Evolutionary conservation across 2,329 filamentous ascomycete genomes (phyloP).

Genomic region (Scedosporium apiospermum): DNA sequence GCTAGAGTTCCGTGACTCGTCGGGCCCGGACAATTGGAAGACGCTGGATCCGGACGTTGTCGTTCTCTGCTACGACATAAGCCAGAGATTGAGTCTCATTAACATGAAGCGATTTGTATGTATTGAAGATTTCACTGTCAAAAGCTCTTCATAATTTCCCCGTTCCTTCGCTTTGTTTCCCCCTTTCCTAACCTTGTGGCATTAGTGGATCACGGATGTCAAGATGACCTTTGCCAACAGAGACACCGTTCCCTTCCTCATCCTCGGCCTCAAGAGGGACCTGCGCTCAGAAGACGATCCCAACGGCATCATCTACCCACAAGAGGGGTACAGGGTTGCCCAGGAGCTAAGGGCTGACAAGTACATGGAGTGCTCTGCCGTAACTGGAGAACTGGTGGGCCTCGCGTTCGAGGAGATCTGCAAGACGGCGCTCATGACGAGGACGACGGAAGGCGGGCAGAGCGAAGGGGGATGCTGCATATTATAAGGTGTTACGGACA

Average conservation of each 20-base stretch:
- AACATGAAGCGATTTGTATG: conserved; percentile 48
- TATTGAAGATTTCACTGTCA: conserved; percentile 8
- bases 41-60: conserved; percentile 48
- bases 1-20: conserved; percentile 52
- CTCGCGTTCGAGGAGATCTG: conserved; percentile 53
- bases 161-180: not conserved
- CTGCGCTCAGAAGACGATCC: conserved; percentile 47
- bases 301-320: conserved; percentile 50
- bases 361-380: conserved; percentile 55
- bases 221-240: conserved; percentile 35
- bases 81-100: conserved; percentile 45
- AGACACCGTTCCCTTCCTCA: conserved; percentile 42
- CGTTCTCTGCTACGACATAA: conserved; percentile 53
- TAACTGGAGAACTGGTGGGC: conserved; percentile 48
- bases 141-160: not conserved
- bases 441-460: conserved; percentile 36
- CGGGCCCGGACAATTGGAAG: conserved; percentile 48
- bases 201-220: conserved; percentile 48
- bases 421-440: conserved; percentile 41
- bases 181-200: conserved; percentile 3
- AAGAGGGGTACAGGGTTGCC: conserved; percentile 47
- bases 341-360: conserved; percentile 51
- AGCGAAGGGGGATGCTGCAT: conserved; percentile 45
- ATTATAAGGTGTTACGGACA: conserved; percentile 25
- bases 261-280: conserved; percentile 53